Evolutionary conservation across 2,329 filamentous ascomycete genomes (phyloP).

Genomic region (Colletotrichum costaricense): DNA sequence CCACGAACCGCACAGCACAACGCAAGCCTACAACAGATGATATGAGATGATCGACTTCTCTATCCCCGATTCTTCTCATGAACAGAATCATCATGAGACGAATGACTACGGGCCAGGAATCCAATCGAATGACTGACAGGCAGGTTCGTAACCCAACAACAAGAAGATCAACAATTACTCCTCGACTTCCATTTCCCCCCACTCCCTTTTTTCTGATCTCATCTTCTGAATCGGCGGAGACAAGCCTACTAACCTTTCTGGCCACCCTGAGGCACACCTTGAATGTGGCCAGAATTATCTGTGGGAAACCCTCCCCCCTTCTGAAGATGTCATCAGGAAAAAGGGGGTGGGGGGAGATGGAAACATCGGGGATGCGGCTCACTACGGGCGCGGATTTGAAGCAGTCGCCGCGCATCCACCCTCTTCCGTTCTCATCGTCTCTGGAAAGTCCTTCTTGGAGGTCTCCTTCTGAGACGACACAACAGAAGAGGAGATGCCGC

Average conservation of each 20-base stretch:
- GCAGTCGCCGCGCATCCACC: conserved; percentile 63
- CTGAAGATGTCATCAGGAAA: background rate
- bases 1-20: conserved; percentile 46
- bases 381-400: conserved; percentile 86
- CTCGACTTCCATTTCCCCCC: background rate
- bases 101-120: conserved; percentile 29
- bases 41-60: background rate
- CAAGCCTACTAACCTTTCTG: background rate
- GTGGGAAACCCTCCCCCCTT: background rate
- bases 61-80: background rate
- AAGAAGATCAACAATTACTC: conserved; percentile 47
- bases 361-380: conserved; percentile 67
- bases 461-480: background rate
- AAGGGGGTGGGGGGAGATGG: background rate
- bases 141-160: conserved; percentile 51
- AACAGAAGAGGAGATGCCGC: conserved; percentile 51
- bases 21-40: background rate
- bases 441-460: no score
- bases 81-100: conserved; percentile 26
- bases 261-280: background rate
- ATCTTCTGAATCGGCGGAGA: background rate
- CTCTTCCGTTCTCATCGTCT: conserved; percentile 39
- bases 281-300: background rate
- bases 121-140: conserved; percentile 35
- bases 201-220: background rate